Evolutionary conservation across 2,329 filamentous ascomycete genomes (phyloP).

Genomic region (Cryoendolithus antarcticus): DNA sequence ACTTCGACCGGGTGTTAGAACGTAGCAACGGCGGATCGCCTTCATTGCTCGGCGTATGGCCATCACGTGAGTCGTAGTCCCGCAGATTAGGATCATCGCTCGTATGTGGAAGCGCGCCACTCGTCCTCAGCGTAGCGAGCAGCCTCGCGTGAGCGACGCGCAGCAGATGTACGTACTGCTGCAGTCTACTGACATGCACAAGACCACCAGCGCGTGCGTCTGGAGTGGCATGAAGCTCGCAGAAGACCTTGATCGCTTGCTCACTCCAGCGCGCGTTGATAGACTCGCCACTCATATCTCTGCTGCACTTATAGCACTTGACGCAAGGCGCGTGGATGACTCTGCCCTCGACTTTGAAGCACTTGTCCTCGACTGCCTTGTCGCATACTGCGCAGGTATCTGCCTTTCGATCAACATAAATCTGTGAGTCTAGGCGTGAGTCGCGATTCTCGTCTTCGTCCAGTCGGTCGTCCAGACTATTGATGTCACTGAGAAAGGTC

Average conservation of each 20-base stretch:
- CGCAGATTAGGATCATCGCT: conserved; percentile 57
- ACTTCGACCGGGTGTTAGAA: conserved; percentile 61
- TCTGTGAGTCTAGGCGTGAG: conserved; percentile 27
- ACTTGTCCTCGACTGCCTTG: conserved; percentile 89
- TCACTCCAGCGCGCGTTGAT: conserved; percentile 61
- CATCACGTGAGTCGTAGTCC: conserved; percentile 55
- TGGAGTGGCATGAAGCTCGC: conserved; percentile 38
- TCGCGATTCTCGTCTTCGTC: conserved; percentile 50
- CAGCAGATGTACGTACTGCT: conserved; percentile 89
- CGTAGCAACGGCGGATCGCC: conserved; percentile 40
- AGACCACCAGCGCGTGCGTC: conserved; percentile 50
- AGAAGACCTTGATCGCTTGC: conserved; percentile 57
- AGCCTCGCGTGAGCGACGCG: conserved; percentile 86
- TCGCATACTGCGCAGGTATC: conserved; percentile 76
- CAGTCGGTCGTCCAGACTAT: conserved; percentile 67
- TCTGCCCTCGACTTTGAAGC: conserved; percentile 59
- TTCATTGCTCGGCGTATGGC: conserved; percentile 40
- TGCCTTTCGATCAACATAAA: conserved; percentile 33
- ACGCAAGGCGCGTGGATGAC: conserved; percentile 80
- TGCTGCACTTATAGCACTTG: conserved; percentile 55
- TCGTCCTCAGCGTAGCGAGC: conserved; percentile 77
- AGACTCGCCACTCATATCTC: conserved; percentile 57
- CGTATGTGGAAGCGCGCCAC: conserved; percentile 64
- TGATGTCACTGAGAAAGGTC: conserved; percentile 71
- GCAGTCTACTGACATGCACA: conserved; percentile 67